Base-by-base conservation (phyloP, 2,329 filamentous ascomycete species). In the Pseudogymnoascus sp. region DNA sequence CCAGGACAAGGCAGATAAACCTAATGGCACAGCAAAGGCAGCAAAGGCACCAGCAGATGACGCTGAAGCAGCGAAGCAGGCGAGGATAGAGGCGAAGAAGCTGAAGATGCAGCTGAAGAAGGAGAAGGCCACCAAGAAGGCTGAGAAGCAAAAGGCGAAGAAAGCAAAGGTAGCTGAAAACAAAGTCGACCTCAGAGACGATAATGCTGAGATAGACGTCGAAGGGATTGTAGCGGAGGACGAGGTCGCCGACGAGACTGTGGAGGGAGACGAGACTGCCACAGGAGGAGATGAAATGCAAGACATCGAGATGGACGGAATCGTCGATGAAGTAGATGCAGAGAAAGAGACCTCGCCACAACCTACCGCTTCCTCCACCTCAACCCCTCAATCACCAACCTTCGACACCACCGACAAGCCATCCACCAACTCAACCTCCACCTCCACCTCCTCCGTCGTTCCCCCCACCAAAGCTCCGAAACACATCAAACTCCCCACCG, bases 361-460 rank as follows among this genome's bases (percentile, higher is more conserved):
- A 55, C 35, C 52, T n/a, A 38, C 52, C 16, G 42, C 9, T 49
- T 75, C 79, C 12, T 77, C 79, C 35, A 77, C 78, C 30, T 81
- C 84, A 58, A 77, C 79, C 28, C 77, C 79, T n/a, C 76, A 78
- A 52, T 90, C 87, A 6, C 83, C 85, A 23, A 78, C 80, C 2
- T 87, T 86, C 68, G 87, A 91, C 71, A 77, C 75, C 60, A 77
- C 78, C 16, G 52, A 58, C 52, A 58, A 58, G 52, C 75, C 80
- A 66, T 73, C 76, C 65, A 75, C 78, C 64, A 81, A 79, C 1
- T 79, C 78, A n/a, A 75, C 81, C 58, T 85, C 83, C 73, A 91
- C 89, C 30, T 91, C 89, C 16, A 82, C 86, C 62, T 89, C 88
- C 62, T 90, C 88, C 22, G 81, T 85, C 55, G 78, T 84, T 11